Percentiles rank a stretch among this genome's conserved stretches.
phyloP scores from a whole-genome alignment of 2,329 filamentous ascomycete species.

The Verticillium dahliae region DNA sequence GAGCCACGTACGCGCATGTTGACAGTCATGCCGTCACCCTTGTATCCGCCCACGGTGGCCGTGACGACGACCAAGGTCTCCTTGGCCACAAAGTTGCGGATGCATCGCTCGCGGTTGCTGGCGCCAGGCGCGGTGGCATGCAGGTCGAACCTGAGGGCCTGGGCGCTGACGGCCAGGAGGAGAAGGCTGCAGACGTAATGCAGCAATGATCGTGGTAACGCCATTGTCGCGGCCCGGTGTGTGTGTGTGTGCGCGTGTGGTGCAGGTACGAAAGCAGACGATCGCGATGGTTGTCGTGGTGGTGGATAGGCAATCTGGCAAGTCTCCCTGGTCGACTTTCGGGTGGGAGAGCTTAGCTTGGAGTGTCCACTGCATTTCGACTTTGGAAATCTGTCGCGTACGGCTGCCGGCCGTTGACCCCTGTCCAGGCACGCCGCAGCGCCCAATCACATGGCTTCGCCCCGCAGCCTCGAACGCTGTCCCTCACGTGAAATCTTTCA shows the following conservation, averaged over 20 bases:
- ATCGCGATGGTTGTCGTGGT: not conserved
- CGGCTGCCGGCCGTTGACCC: conserved; percentile 6
- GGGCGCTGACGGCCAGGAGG: conserved; percentile 44
- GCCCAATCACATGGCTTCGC: conserved; percentile 1
- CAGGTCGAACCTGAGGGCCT: conserved; percentile 91
- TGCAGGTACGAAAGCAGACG: not conserved
- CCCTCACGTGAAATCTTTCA: not conserved
- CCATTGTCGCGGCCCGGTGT: conserved; percentile 29
- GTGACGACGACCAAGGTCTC: conserved; percentile 96
- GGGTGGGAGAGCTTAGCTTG: not conserved
- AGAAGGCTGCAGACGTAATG: conserved; percentile 53
- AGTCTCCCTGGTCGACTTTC: not conserved
- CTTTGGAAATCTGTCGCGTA: conserved; percentile 16
- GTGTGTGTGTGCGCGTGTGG: not conserved
- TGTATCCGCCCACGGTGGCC: conserved; percentile 74
- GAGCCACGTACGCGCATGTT: conserved; percentile 75
- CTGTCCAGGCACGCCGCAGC: not conserved
- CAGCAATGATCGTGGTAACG: conserved; percentile 43
- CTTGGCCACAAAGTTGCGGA: conserved; percentile 89
- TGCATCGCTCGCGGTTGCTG: conserved; percentile 73
- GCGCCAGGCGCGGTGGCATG: conserved; percentile 58
- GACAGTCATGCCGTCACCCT: conserved; percentile 85
- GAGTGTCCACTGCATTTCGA: not conserved
- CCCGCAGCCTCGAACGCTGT: conserved; percentile 2
- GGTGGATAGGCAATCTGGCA: not conserved